These are phyloP conservation scores for Thraustotheca clavata DNA, from an alignment of 352 stramenopile species.

Conservation along the genomic window DNA sequence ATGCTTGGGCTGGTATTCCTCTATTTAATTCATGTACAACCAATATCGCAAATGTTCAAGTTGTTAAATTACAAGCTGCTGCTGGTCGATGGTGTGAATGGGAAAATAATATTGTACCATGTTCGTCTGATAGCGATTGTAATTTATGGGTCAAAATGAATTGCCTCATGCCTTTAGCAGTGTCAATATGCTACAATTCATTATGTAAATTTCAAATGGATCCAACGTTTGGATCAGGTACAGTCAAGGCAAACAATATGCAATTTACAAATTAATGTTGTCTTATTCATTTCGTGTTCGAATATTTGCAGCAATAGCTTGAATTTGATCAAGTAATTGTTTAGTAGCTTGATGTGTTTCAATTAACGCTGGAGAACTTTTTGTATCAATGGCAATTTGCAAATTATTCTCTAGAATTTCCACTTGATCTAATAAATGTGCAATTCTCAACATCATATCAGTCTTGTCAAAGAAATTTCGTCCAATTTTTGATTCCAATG, in stretches of 20 bases:
- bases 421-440: conserved; percentile 8
- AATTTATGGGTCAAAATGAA: conserved; percentile 33
- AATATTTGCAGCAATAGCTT: background rate
- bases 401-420: conserved; percentile 14
- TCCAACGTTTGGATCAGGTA: conserved; percentile 6
- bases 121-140: conserved; percentile 33
- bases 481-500: background rate
- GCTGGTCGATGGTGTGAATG: conserved; percentile 56
- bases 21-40: conserved; percentile 43
- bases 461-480: conserved; percentile 14
- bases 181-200: conserved; percentile 33
- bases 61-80: conserved; percentile 50
- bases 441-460: conserved; percentile 2
- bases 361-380: background rate
- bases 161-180: conserved; percentile 59
- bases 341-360: background rate
- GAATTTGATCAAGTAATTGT: background rate
- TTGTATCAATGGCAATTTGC: background rate
- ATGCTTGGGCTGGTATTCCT: conserved; percentile 46
- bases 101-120: conserved; percentile 32
- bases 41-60: conserved; percentile 37
- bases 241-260: background rate
- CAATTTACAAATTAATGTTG: background rate
- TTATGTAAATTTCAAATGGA: conserved; percentile 7
- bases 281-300: background rate